Evolutionary conservation across 768 basidiomycete species (phyloP).

Genomic region (Tricholoma sp.): DNA sequence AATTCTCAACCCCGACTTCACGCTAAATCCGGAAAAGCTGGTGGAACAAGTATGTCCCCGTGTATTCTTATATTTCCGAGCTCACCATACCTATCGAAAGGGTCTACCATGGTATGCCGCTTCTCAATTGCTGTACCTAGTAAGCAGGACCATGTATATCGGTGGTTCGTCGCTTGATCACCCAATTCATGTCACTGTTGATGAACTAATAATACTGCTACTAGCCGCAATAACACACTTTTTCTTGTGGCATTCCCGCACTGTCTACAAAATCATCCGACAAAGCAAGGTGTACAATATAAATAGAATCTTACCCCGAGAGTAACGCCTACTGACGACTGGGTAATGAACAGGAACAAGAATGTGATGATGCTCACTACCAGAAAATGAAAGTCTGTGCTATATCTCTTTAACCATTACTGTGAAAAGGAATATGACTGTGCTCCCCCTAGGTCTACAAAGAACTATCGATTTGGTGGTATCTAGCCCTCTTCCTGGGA

Average conservation of each 20-base stretch:
- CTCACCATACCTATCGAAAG: constrained; percentile 11
- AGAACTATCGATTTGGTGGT: constrained; percentile 33
- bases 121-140: constrained; percentile 35
- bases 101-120: constrained; percentile 39
- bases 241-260: constrained; percentile 42
- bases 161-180: constrained; percentile 22
- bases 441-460: constrained; percentile 21
- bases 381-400: constrained; percentile 30
- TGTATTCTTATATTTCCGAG: too few relatives aligned
- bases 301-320: neutral
- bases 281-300: constrained; percentile 15
- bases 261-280: constrained; percentile 32
- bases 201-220: neutral
- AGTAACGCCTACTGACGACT: constrained; percentile 20
- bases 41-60: constrained; percentile 23
- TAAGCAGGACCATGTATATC: constrained; percentile 34
- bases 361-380: constrained; percentile 33
- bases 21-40: constrained; percentile 40
- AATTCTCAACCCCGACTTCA: constrained; percentile 45
- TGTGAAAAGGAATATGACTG: neutral
- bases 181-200: neutral
- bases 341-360: constrained; percentile 26
- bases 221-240: constrained; percentile 34
- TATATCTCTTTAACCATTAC: neutral
- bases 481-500: constrained; percentile 25